Base-by-base conservation (phyloP, 176 grass and related monocot genomes). In the Zea luxurians region DNA sequence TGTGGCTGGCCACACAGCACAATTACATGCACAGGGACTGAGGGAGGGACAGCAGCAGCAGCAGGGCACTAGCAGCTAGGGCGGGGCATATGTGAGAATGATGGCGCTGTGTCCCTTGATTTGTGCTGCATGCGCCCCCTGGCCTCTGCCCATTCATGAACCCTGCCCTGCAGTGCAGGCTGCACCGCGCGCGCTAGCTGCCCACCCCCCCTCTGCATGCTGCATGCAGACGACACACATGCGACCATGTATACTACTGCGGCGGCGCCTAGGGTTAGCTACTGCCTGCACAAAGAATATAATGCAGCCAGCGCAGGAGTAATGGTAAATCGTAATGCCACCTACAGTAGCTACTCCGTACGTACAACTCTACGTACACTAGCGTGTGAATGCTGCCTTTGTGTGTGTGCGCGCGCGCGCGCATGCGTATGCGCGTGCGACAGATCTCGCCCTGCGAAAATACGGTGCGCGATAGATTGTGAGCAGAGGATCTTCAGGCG, bases 51-150 rank as follows among this genome's bases (percentile, higher is more conserved):
- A 43, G 43, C 46, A 49, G 61, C 75, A 35, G 69, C 75, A 68
- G 8, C 67, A 38, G 80, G 27, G 27, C 27, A 27, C 27, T 27
- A 27, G 27, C 27, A 27, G 27, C 27, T 27, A 27, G 27, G 27
- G 27, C 27, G 27, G 45, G 49, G 5, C 11, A 61, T 47, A 63
- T 75, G 80, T 63, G 75, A 79, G 86, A 84, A 80, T 84, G 81
- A 88, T 88, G 69, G 74, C 82, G 13, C 75, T 48, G 18, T 35
- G 64, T 40, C 83, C 84, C 78, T 81, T 81, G 78, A 70, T 86
- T 70, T 86, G 74, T 64, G 82, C 68, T 79, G 80, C 68, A 10
- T 37, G 1, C 18, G 4, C 4, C 52, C 16, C 42, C 61, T 55
- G 49, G 27, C 27, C 27, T 27, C 27, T 27, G 27, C 27, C 74